Evolutionary conservation across 768 basidiomycete genomes (phyloP).

Genomic region (Epithele typhae): DNA sequence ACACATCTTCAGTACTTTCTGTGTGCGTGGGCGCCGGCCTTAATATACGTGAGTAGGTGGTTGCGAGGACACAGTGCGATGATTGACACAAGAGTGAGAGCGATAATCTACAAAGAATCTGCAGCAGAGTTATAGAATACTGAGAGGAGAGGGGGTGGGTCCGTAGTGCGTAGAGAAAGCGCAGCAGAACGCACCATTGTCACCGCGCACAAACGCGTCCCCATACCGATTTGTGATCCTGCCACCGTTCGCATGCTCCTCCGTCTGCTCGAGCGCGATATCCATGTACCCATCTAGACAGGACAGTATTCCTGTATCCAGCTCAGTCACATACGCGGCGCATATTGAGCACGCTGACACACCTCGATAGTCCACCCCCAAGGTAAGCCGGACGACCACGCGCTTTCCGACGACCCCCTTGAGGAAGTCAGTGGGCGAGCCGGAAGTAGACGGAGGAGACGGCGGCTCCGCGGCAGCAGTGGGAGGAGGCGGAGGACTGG

Average conservation of each 20-base stretch:
- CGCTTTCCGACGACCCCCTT: slow-evolving; percentile 96
- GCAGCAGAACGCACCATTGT: slow-evolving; percentile 61
- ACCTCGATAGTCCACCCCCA: slow-evolving; percentile 94
- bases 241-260: slow-evolving; percentile 91
- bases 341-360: no score
- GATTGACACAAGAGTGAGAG: not conserved
- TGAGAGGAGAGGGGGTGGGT: not conserved
- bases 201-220: slow-evolving; percentile 92
- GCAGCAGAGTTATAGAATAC: slow-evolving; percentile 28
- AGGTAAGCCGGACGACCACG: slow-evolving; percentile 87
- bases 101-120: slow-evolving; percentile 19
- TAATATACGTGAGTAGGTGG: no score
- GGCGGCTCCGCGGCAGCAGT: slow-evolving; percentile 40
- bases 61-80: no score
- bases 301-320: slow-evolving; percentile 91
- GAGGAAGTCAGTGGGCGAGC: slow-evolving; percentile 89
- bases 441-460: slow-evolving; percentile 50
- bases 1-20: no score
- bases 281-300: slow-evolving; percentile 99
- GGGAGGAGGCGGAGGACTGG: slow-evolving; percentile 32
- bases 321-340: no score
- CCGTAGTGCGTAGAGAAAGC: not conserved
- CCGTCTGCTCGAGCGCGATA: slow-evolving; percentile 95
- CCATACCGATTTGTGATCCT: slow-evolving; percentile 86
- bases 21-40: no score